phyloP scores from a whole-genome alignment of 257 asterid genomes.

The Misopates orontium region DNA sequence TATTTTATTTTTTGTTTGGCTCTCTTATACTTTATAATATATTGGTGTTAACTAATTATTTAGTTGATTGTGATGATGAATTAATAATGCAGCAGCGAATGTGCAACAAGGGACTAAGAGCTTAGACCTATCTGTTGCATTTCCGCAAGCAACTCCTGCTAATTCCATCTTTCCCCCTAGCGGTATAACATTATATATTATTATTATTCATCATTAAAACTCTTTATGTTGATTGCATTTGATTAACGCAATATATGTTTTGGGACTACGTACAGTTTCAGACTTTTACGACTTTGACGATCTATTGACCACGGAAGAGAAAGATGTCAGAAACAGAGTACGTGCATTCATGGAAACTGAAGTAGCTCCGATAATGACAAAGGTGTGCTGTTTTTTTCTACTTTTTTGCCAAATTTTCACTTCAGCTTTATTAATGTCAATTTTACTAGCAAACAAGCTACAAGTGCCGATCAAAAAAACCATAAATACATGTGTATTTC shows the following conservation, averaged over 20 bases:
- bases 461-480: too few relatives aligned
- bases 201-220: too few relatives aligned
- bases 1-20: too few relatives aligned
- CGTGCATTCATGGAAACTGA: conserved; percentile 61
- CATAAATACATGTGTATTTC: too few relatives aligned
- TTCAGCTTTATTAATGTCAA: too few relatives aligned
- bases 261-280: conserved; percentile 42
- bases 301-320: conserved; percentile 46
- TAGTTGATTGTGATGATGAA: too few relatives aligned
- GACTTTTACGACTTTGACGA: conserved; percentile 61
- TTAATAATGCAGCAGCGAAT: too few relatives aligned
- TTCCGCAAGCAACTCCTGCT: conserved; percentile 67
- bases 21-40: too few relatives aligned
- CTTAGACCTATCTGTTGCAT: conserved; percentile 51
- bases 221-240: too few relatives aligned
- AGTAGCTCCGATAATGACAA: conserved; percentile 61
- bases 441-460: too few relatives aligned
- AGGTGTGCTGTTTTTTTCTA: conserved; percentile 36
- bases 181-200: conserved; percentile 22
- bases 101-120: conserved; percentile 34
- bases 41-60: too few relatives aligned
- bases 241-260: too few relatives aligned
- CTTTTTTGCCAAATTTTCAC: background rate
- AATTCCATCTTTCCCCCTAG: conserved; percentile 53
- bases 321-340: conserved; percentile 39